Base-by-base conservation (phyloP, 306 rosid species). In the Spatholobus suberectus region DNA sequence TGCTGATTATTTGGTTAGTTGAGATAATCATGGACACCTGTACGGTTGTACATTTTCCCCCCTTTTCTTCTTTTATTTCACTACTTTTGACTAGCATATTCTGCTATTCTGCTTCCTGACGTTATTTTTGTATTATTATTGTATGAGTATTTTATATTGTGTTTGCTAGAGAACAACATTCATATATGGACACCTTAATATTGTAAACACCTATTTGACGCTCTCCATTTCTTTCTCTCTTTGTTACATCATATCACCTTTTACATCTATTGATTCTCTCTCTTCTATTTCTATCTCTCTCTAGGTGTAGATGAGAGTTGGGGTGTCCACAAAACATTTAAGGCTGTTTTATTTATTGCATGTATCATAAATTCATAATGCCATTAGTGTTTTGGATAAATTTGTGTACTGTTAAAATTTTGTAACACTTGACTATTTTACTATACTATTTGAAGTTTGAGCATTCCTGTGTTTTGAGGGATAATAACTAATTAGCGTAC, bases 381-480 rank as follows among this genome's bases (percentile, higher is more conserved):
- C 47, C 44, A 61, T 75, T 80, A 11, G 47, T n/a, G 35, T 46
- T 38, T 37, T 4, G 37, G 20, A 40, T 59, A 29, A 59, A 46
- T 47, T 59, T 69, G 47, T 15, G 8, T 43, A 12, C 0, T 43
- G 54, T 61, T 59, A 3, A 40, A 52, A 23, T 47, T 35, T 79
- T 37, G 61, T 38, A 76, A 17, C 41, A 49, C 35, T 76, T 43
- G 6, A 61, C 4, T 52, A 5, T 69, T 11, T 70, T n/a, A n/a
- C 32, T 29, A 3, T 23, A 26, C 1, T 73, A 46, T 26, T 69
- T 51, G 51, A 44, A 65, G 66, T 79, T 43, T 79, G 35, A 34
- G 62, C 26, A 24, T 1, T n/a, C n/a, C 62, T 68, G 29, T 59
- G 34, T 57, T 62, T 86, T 65, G 79, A 10, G 75, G 62, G 77